A percentile compares a stretch with the other conserved stretches of the same genome.
phyloP scores from a whole-genome alignment of 805 yeast genomes.

The Priceomyces melissophilus region DNA sequence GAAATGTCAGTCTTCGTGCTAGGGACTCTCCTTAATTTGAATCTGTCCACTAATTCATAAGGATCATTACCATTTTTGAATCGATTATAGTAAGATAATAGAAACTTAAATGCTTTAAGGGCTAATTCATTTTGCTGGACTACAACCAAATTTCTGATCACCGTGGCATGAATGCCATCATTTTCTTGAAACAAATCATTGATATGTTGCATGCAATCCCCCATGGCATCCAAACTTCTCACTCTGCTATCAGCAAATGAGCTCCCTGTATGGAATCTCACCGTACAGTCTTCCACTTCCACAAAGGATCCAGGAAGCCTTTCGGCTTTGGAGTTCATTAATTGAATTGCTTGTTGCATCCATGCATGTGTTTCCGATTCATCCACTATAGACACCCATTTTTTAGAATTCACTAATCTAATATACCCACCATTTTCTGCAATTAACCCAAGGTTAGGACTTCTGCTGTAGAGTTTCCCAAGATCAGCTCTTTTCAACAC shows the following conservation, averaged over 20 bases:
- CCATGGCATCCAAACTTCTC: slow-evolving; percentile 65
- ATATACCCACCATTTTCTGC: slow-evolving; percentile 90
- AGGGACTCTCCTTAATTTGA: slow-evolving; percentile 20
- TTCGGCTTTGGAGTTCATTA: slow-evolving; percentile 62
- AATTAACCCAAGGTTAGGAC: slow-evolving; percentile 71
- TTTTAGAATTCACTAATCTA: slow-evolving; percentile 45
- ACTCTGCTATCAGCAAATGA: slow-evolving; percentile 59
- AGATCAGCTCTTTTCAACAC: slow-evolving; percentile 61
- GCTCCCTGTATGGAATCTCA: slow-evolving; percentile 71
- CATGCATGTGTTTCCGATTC: slow-evolving; percentile 47
- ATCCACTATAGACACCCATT: slow-evolving; percentile 64
- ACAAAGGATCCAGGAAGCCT: slow-evolving; percentile 77
- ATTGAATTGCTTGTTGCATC: slow-evolving; percentile 54
- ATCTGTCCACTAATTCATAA: slow-evolving; percentile 20
- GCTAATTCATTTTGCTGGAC: slow-evolving; percentile 65
- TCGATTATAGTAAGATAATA: slow-evolving; percentile 37
- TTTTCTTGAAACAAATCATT: slow-evolving; percentile 63
- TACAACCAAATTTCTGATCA: slow-evolving; percentile 64
- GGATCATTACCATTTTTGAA: slow-evolving; percentile 10
- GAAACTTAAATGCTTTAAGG: slow-evolving; percentile 51
- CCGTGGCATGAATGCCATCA: slow-evolving; percentile 65
- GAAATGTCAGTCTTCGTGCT: slow-evolving; percentile 6
- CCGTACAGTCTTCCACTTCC: slow-evolving; percentile 70
- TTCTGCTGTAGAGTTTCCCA: slow-evolving; percentile 64
- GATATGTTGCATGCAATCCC: slow-evolving; percentile 81